Conservation (phyloP, 768 basidiomycete species). For the Mycena latifolia region DNA sequence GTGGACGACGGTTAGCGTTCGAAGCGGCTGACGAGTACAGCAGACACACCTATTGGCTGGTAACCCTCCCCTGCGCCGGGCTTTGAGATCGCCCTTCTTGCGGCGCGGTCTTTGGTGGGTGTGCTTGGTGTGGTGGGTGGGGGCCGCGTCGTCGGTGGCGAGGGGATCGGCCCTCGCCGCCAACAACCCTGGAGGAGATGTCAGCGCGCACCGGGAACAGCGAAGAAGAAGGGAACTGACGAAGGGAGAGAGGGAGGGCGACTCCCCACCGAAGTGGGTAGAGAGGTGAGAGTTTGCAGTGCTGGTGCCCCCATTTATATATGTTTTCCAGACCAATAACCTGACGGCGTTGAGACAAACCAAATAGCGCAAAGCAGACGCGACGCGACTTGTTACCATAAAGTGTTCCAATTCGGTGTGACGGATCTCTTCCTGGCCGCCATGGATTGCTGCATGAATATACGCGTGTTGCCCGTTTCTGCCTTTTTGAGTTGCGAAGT, state of each 20-base stretch:
- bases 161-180: neutral
- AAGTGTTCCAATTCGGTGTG: neutral
- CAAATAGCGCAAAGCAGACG: neutral
- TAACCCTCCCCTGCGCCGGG: neutral
- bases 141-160: conserved; percentile 1
- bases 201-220: neutral
- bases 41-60: neutral
- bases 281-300: neutral
- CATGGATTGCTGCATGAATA: conserved; percentile 1
- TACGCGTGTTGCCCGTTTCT: neutral
- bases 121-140: neutral
- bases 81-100: neutral
- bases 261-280: no score
- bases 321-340: neutral
- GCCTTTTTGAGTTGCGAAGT: conserved; percentile 17
- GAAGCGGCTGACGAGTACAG: neutral
- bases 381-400: neutral
- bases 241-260: neutral
- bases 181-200: neutral
- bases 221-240: neutral
- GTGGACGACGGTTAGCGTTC: neutral
- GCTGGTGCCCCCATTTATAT: neutral
- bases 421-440: neutral
- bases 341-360: neutral
- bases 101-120: no score